These are phyloP conservation scores for Aspergillus felis DNA, from an alignment of 2,329 filamentous ascomycete genomes.

Conservation along the genomic window DNA sequence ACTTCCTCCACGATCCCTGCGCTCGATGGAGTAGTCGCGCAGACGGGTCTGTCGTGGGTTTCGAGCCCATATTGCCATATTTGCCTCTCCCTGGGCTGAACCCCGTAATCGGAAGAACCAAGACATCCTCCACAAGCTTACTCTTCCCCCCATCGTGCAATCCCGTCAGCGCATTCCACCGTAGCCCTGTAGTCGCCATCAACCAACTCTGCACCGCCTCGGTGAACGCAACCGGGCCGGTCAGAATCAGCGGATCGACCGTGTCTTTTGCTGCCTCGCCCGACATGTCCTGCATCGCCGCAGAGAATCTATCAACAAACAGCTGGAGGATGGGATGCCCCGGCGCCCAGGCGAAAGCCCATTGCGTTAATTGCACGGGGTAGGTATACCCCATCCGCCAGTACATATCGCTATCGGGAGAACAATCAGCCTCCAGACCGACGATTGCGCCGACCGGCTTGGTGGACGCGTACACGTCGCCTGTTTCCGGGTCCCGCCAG, in stretches of 20 bases:
- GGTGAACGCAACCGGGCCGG: constrained; percentile 31
- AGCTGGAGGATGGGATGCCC: constrained; percentile 25
- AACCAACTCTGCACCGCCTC: constrained; percentile 22
- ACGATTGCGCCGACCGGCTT: constrained; percentile 22
- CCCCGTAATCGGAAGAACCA: constrained; percentile 33
- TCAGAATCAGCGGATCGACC: constrained; percentile 27
- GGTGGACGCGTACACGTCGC: constrained; percentile 15
- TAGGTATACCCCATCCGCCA: constrained; percentile 35
- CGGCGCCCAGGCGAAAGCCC: constrained; percentile 26
- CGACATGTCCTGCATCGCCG: constrained; percentile 8
- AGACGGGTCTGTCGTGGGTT: constrained; percentile 23
- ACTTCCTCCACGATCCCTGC: constrained; percentile 29
- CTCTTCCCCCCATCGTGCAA: constrained; percentile 24
- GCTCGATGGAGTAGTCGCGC: constrained; percentile 28
- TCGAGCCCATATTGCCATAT: constrained; percentile 32
- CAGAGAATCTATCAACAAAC: constrained; percentile 22
- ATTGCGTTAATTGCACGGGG: constrained; percentile 31
- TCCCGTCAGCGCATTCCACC: constrained; percentile 31
- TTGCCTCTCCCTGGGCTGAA: constrained; percentile 27
- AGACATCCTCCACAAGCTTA: constrained; percentile 28
- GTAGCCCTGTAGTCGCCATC: constrained; percentile 17
- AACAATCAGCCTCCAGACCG: constrained; percentile 30
- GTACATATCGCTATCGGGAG: constrained; percentile 21
- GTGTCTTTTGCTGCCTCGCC: background rate
- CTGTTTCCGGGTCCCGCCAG: constrained; percentile 25